Evolutionary conservation across 176 grass and related monocot genomes (phyloP).

Genomic region (Bromus sterilis): DNA sequence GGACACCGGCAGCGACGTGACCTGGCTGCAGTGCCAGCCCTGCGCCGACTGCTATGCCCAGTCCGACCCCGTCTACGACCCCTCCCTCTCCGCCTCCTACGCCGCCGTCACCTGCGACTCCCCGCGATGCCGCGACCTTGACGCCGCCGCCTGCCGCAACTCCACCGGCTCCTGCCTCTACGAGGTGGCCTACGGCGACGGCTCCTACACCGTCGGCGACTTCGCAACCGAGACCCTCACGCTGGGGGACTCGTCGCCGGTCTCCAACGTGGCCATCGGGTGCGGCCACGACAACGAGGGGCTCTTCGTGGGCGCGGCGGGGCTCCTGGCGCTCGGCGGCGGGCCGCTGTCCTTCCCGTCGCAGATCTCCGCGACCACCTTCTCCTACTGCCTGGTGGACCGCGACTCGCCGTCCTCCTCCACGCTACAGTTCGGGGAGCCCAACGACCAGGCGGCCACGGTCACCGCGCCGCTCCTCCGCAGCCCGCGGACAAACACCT

Average conservation of each 20-base stretch:
- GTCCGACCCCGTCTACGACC: conserved; percentile 77
- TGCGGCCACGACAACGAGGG: conserved; percentile 98
- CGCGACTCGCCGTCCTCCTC: conserved; percentile 75
- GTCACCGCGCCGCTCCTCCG: conserved; percentile 58
- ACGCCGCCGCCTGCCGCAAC: conserved; percentile 79
- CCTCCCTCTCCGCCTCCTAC: conserved; percentile 61
- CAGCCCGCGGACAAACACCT: conserved; percentile 49
- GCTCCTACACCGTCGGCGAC: conserved; percentile 93
- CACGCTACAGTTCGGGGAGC: conserved; percentile 53
- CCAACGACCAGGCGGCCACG: background rate
- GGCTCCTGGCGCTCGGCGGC: conserved; percentile 58
- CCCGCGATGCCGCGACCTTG: conserved; percentile 49
- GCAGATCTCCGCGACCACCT: conserved; percentile 62
- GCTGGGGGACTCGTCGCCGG: conserved; percentile 39
- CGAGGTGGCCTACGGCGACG: conserved; percentile 92
- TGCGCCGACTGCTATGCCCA: conserved; percentile 95
- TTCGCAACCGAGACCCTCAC: conserved; percentile 83
- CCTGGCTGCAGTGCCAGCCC: conserved; percentile 90
- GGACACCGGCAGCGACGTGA: conserved; percentile 95
- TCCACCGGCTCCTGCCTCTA: conserved; percentile 51
- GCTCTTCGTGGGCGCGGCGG: conserved; percentile 82
- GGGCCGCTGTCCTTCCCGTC: conserved; percentile 87
- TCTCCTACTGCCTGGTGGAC: conserved; percentile 99
- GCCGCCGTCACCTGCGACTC: conserved; percentile 58
- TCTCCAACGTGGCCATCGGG: conserved; percentile 59